A percentile compares a stretch with the other conserved stretches of the same genome.
Evolutionary conservation across 257 asterid species (phyloP).

Genomic region (Plantago ovata): DNA sequence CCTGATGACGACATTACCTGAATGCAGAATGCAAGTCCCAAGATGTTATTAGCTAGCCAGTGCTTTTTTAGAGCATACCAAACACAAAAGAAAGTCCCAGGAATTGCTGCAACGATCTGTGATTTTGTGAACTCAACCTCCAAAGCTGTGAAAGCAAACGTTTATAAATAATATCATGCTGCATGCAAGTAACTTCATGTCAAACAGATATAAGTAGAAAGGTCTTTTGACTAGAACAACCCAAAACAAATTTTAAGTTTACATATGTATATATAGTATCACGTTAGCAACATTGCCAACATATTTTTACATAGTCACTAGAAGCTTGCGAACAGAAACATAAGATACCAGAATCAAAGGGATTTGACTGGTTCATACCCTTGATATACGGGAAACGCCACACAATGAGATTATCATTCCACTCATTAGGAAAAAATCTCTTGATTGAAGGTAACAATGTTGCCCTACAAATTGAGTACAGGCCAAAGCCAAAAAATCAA

Average conservation of each 20-base stretch:
- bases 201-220: too few species aligned
- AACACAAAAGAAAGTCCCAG: conserved; percentile 90
- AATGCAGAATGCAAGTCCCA: conserved; percentile 96
- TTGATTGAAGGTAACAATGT: conserved; percentile 76
- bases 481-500: conserved; percentile 6
- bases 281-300: neutral
- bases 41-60: conserved; percentile 92
- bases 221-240: too few species aligned
- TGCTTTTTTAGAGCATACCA: conserved; percentile 98
- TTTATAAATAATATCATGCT: conserved; percentile 20
- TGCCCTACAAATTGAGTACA: conserved; percentile 55
- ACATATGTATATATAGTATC: neutral
- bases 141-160: conserved; percentile 59
- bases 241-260: neutral
- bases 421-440: conserved; percentile 63
- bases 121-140: conserved; percentile 90
- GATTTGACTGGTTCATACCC: conserved; percentile 39
- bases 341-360: too few species aligned
- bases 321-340: conserved; percentile 17
- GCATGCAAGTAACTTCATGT: conserved; percentile 15
- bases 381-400: conserved; percentile 74
- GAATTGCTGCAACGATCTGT: conserved; percentile 76
- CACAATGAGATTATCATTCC: conserved; percentile 71
- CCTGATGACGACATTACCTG: conserved; percentile 54
- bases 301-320: neutral